Evolutionary conservation across 2,329 filamentous ascomycete genomes (phyloP).

Genomic region (Fusarium staphyleae): DNA sequence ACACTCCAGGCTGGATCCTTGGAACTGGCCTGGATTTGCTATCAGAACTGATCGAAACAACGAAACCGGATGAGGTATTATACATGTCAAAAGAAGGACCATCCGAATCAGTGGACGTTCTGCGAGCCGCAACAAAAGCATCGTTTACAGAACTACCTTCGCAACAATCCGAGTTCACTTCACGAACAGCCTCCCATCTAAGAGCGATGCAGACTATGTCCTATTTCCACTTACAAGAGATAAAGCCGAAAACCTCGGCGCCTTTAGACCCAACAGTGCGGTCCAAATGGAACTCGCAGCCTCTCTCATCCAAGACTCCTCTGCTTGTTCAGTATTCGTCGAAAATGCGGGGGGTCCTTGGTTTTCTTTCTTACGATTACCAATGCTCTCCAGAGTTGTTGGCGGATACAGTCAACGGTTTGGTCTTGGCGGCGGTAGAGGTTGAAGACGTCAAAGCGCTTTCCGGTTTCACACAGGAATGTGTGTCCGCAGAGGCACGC

Average conservation of each 20-base stretch:
- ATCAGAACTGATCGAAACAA: slow-evolving; percentile 59
- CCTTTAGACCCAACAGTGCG: background rate
- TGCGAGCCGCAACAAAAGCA: slow-evolving; percentile 55
- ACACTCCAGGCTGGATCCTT: slow-evolving; percentile 77
- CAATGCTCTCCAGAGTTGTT: slow-evolving; percentile 66
- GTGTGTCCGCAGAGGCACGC: background rate
- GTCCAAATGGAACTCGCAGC: slow-evolving; percentile 58
- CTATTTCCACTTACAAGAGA: slow-evolving; percentile 68
- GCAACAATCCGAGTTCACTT: slow-evolving; percentile 60
- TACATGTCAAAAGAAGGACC: slow-evolving; percentile 73
- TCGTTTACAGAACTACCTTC: slow-evolving; percentile 64
- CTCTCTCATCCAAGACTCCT: slow-evolving; percentile 65
- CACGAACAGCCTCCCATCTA: slow-evolving; percentile 69
- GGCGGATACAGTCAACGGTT: slow-evolving; percentile 71
- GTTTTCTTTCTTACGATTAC: slow-evolving; percentile 72
- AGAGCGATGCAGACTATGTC: slow-evolving; percentile 80
- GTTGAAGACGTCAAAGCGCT: slow-evolving; percentile 64
- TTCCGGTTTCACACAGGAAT: slow-evolving; percentile 37
- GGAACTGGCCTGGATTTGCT: slow-evolving; percentile 74
- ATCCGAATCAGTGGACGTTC: slow-evolving; percentile 60
- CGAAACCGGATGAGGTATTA: slow-evolving; percentile 67
- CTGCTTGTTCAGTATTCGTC: slow-evolving; percentile 68
- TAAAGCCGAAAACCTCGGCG: slow-evolving; percentile 29
- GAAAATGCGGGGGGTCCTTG: slow-evolving; percentile 61
- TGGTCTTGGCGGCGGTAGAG: slow-evolving; percentile 71